Percentiles rank a stretch among this genome's conserved stretches.
Conservation (phyloP, 805 yeast genomes). For the Dipodascus albidus region DNA sequence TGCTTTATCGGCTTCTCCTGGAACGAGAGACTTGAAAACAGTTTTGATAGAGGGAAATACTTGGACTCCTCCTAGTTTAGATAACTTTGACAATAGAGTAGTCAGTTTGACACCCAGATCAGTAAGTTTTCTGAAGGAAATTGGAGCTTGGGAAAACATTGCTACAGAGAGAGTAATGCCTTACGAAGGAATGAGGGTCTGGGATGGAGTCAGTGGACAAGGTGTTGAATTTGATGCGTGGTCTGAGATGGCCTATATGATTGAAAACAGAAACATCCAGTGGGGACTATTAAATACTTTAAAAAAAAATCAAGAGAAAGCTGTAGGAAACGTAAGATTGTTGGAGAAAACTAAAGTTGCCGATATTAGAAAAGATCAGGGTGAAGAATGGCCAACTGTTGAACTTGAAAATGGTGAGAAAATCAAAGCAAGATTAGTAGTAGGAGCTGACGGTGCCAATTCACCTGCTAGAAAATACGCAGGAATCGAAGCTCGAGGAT, state of each 20-base stretch:
- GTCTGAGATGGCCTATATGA: conserved; percentile 60
- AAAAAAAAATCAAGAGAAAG: conserved; percentile 27
- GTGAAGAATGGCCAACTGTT: conserved; percentile 58
- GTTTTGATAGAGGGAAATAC: conserved; percentile 62
- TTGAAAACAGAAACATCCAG: conserved; percentile 79
- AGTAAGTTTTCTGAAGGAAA: conserved; percentile 47
- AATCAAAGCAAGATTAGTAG: conserved; percentile 58
- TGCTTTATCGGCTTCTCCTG: conserved; percentile 56
- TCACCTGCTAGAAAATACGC: conserved; percentile 84
- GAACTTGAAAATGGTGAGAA: conserved; percentile 51
- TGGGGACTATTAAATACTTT: conserved; percentile 51
- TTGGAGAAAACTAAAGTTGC: conserved; percentile 41
- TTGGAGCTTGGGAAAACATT: conserved; percentile 69
- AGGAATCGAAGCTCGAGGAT: conserved; percentile 76
- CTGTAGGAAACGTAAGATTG: conserved; percentile 3
- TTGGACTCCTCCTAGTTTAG: conserved; percentile 33
- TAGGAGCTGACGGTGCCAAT: conserved; percentile 94
- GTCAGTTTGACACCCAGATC: conserved; percentile 80
- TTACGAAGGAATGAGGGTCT: conserved; percentile 73
- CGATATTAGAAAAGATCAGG: conserved; percentile 29
- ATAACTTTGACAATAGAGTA: conserved; percentile 62
- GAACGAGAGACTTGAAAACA: conserved; percentile 47
- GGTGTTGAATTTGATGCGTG: conserved; percentile 47
- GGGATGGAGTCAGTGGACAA: conserved; percentile 72
- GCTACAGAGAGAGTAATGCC: conserved; percentile 60